Base-by-base conservation (phyloP, 345 rosid species). In the Conringia planisiliqua region DNA sequence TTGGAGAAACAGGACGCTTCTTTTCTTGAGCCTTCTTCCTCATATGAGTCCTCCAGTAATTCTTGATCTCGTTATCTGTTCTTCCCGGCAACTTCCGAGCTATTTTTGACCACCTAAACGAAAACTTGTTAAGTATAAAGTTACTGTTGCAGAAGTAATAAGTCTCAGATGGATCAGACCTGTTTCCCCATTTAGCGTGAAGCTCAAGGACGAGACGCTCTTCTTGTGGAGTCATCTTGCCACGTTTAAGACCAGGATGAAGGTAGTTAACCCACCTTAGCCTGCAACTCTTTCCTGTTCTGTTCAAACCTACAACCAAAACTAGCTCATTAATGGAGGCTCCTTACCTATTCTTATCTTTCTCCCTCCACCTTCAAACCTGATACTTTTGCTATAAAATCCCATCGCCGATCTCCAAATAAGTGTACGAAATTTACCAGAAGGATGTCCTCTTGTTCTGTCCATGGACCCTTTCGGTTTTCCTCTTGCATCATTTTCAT, bases 321-420 rank as follows among this genome's bases (percentile, higher is more conserved):
- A 86, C 83, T 80, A 85, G 51, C 75, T 55, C 70, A 82, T 87
- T 82, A 89, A 84, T 68, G 77, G 81, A 54, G 24, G 63, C 77
- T 80, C 79, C 86, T 82, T 85, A 88, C 96, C 90, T 89, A 88
- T 72, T 74, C 82, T 52, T 77, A 82, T 64, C 74, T 72, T 59
- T 87, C 97, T 87, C 98, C 98, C 98, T 81, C 98, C 96, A 89
- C 97, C 97, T 89, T 91, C 97, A 94, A 94, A 94, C 97, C 98
- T 94, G 98, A 91, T 81, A 94, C 93, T 83, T 94, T 86, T 4
- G 98, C 98, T 47, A 93, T 83, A 88, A 85, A 93, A 79, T 93
- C 97, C 98, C 98, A 93, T 76, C 97, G 80, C 32, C 98, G 92
- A 78, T 93, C 98, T 58, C 98, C 98, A 70, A 93, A 88, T 60